Conservation (phyloP, 192 early-diverging fungal species). For the Fimicolochytrium jonesii region DNA sequence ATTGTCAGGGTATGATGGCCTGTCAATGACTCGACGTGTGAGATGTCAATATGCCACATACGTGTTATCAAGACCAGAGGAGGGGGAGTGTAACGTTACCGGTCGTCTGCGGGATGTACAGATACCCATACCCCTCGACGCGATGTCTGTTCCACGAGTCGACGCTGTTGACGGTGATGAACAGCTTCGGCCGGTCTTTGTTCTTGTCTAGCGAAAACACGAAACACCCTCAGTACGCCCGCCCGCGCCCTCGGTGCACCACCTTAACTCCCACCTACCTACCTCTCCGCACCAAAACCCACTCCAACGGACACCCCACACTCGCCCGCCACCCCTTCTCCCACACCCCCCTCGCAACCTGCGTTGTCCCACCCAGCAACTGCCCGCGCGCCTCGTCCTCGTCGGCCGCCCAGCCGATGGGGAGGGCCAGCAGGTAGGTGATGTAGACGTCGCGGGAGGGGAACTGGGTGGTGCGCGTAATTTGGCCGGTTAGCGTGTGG, state of each 20-base stretch:
- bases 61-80: too few species aligned
- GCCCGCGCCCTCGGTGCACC: too few species aligned
- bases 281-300: neutral
- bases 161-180: constrained; percentile 32
- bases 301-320: neutral
- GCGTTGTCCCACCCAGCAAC: neutral
- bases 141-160: constrained; percentile 37
- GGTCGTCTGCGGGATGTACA: constrained; percentile 25
- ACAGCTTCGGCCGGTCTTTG: constrained; percentile 27
- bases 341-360: neutral
- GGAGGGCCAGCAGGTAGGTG: constrained; percentile 9
- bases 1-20: constrained; percentile 26
- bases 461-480: constrained; percentile 8
- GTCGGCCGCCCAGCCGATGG: neutral
- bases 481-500: constrained; percentile 17
- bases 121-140: constrained; percentile 37
- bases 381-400: neutral
- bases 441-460: constrained; percentile 17
- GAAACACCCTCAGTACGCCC: too few species aligned
- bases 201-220: constrained; percentile 4
- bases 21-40: neutral
- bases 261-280: too few species aligned
- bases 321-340: neutral
- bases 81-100: constrained; percentile 20
- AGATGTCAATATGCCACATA: constrained; percentile 19